These are phyloP conservation scores for Sodiomyces alkalinus DNA, from an alignment of 2,329 filamentous ascomycete genomes.

Conservation along the genomic window DNA sequence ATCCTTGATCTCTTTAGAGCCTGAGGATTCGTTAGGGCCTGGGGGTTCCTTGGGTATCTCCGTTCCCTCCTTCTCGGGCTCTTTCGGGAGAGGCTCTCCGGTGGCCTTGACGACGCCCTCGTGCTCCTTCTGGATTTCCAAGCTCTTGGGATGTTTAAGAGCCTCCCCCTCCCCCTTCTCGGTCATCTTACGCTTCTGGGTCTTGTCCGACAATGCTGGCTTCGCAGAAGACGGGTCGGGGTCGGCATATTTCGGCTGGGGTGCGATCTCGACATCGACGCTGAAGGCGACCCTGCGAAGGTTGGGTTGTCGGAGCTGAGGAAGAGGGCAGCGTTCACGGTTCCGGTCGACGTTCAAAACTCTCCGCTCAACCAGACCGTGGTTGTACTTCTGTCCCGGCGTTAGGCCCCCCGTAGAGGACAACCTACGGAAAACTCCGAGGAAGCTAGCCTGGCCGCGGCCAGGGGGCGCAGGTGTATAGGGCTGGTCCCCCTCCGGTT, in stretches of 20 bases:
- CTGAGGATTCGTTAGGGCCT: constrained; percentile 4
- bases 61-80: constrained; percentile 20
- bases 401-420: constrained; percentile 49
- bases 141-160: constrained; percentile 48
- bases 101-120: constrained; percentile 22
- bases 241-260: constrained; percentile 64
- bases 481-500: constrained; percentile 44
- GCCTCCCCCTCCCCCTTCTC: constrained; percentile 63
- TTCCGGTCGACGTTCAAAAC: constrained; percentile 74
- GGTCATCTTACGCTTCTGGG: constrained; percentile 44
- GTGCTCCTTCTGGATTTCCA: constrained; percentile 41
- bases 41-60: constrained; percentile 9
- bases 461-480: constrained; percentile 65
- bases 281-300: constrained; percentile 84
- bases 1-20: no score
- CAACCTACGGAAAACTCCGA: constrained; percentile 69
- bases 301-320: constrained; percentile 67
- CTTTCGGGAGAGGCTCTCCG: constrained; percentile 22
- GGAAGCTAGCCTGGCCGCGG: constrained; percentile 51
- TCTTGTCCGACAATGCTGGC: constrained; percentile 21
- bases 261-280: constrained; percentile 93
- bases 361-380: constrained; percentile 63
- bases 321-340: constrained; percentile 63
- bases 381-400: constrained; percentile 32
- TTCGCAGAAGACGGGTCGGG: constrained; percentile 27